A percentile compares a stretch with the other conserved stretches of the same genome.
Evolutionary conservation across 805 yeast species (phyloP).

Genomic region (Zygoascus flipseniorum): DNA sequence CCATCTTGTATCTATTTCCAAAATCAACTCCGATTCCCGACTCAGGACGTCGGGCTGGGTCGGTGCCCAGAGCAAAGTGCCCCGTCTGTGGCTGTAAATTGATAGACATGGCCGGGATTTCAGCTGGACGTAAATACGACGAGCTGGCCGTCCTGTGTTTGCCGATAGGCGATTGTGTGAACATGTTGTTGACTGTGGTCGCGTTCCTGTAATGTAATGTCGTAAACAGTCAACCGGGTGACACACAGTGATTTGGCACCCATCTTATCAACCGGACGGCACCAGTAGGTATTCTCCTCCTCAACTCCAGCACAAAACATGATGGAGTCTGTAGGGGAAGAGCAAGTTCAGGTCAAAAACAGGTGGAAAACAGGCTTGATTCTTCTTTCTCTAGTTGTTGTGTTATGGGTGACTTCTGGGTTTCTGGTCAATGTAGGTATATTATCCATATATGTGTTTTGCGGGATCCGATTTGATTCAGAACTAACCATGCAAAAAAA

Average conservation of each 20-base stretch:
- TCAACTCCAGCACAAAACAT: not conserved
- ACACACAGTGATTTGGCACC: not conserved
- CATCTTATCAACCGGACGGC: not conserved
- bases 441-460: not conserved
- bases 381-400: constrained; percentile 64
- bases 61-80: not conserved
- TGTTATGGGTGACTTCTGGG: constrained; percentile 87
- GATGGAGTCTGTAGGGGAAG: not conserved
- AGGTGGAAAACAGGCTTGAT: constrained; percentile 74
- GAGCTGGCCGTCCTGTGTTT: not conserved
- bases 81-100: not conserved
- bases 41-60: not conserved
- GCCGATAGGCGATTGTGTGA: not conserved
- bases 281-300: not conserved
- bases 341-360: constrained; percentile 2
- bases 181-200: not conserved
- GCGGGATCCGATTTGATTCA: not conserved
- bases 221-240: not conserved
- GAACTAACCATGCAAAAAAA: not conserved
- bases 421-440: constrained; percentile 59
- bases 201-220: not conserved
- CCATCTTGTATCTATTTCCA: not conserved
- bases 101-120: not conserved
- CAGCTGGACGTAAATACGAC: not conserved
- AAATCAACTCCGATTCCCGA: not conserved